Conservation (phyloP, 2,329 filamentous ascomycete genomes). For the Chaetomium globosum region DNA sequence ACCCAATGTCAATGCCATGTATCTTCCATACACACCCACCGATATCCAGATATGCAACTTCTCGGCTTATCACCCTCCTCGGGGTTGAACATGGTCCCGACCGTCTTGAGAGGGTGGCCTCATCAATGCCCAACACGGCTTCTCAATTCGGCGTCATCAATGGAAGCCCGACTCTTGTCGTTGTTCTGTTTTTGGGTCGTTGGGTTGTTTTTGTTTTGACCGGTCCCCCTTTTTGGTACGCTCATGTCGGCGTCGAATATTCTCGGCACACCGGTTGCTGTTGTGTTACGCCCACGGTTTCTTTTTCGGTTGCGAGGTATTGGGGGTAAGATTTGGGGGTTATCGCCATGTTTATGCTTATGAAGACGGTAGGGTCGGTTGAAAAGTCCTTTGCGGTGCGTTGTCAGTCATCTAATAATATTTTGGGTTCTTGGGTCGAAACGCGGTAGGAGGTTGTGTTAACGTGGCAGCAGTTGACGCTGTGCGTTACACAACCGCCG, state of each 20-base stretch:
- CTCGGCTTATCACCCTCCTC: not conserved
- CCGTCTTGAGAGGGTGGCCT: not conserved
- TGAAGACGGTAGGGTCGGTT: not conserved
- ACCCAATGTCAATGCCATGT: not conserved
- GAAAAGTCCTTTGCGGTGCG: not conserved
- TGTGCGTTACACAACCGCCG: conserved; percentile 16
- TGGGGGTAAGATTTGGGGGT: not conserved
- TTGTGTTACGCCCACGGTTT: conserved; percentile 4
- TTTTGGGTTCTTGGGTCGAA: conserved; percentile 15
- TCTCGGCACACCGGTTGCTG: conserved; percentile 17
- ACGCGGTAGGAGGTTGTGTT: not conserved
- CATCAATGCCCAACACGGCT: not conserved
- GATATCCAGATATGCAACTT: not conserved
- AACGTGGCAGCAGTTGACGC: not conserved
- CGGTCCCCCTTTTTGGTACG: not conserved
- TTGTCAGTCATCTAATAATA: not conserved
- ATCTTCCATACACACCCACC: no score
- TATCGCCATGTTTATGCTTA: not conserved
- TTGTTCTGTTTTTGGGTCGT: not conserved
- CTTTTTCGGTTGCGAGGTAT: not conserved
- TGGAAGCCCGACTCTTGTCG: not conserved
- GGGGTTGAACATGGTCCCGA: not conserved
- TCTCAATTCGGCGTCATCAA: not conserved
- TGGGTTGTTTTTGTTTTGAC: conserved; percentile 9
- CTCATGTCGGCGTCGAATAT: not conserved